Base-by-base conservation (phyloP, 306 rosid species). In the Abrus precatorius region DNA sequence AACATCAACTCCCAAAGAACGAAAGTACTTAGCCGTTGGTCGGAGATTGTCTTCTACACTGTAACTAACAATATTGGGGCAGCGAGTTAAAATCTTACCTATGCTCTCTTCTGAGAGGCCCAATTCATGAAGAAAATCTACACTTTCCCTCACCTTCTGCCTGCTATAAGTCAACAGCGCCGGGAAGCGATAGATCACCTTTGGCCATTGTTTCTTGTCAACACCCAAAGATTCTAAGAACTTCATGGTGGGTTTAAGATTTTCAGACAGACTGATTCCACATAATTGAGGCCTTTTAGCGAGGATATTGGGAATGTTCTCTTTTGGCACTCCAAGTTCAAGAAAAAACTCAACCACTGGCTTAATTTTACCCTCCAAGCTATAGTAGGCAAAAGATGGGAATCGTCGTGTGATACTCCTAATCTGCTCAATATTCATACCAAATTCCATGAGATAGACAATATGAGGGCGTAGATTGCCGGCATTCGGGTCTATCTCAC, bases 301-400 rank as follows among this genome's bases (percentile, higher is more conserved):
- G 80, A 95, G 87, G 74, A 95, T 91, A 60, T 66, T 71, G 45
- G 91, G 90, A 45, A 95, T 93, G 49, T 88, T 83, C 56, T 90
- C 93, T 83, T 89, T 89, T 38, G 90, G 89, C 27, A 95, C 89
- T 48, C 97, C 97, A 67, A 95, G 97, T 72, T 91, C 93, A 75
- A 93, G 92, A 63, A 95, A 86, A 86, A 93, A 95, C 92, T 95
- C 97, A 38, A 95, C 93, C 81, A 92, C 61, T 10, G 99, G 99
- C 87, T 88, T 95, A 59, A 95, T 84, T 85, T 95, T 93, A 67
- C 97, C 97, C 54, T 95, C 97, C 88, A 95, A 88, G 84, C 95
- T 95, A 76, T 91, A 95, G 84, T 91, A 82, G 28, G 92, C 94
- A 75, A 95, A 93, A 72, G 95, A 67, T 11, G 99, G 97, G 80